A percentile compares a stretch with the other conserved stretches of the same genome.
Evolutionary conservation across 1,284 basidiomycete genomes (phyloP).

Genomic region (Boletus sp.): DNA sequence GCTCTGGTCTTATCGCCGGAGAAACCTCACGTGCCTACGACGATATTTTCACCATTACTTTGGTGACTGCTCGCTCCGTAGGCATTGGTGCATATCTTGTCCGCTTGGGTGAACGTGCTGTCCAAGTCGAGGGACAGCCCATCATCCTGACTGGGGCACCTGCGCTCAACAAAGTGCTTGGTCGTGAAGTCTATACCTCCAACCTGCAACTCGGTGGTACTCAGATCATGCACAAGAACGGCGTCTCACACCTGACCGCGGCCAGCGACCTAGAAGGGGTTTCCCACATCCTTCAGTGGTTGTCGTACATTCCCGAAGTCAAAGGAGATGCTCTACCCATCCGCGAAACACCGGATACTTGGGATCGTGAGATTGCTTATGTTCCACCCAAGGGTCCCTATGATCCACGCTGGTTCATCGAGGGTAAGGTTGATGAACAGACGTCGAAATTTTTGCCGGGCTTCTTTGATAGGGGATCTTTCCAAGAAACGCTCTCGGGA

Average conservation of each 20-base stretch:
- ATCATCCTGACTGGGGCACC: conserved; percentile 98
- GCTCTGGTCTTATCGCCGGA: conserved; percentile 97
- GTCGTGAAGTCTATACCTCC: conserved; percentile 98
- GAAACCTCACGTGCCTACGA: conserved; percentile 98
- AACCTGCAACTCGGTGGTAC: conserved; percentile 99
- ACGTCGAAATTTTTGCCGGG: conserved; percentile 76
- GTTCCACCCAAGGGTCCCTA: conserved; percentile 91
- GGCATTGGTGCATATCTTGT: conserved; percentile 99
- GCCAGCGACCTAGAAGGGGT: conserved; percentile 94
- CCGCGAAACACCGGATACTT: conserved; percentile 67
- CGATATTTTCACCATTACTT: conserved; percentile 98
- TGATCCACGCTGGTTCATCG: conserved; percentile 97
- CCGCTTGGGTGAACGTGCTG: conserved; percentile 94
- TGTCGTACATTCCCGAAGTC: conserved; percentile 87
- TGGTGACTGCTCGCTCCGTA: conserved; percentile 97
- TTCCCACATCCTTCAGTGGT: conserved; percentile 89
- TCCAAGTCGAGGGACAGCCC: conserved; percentile 98
- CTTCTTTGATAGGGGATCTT: conserved; percentile 96
- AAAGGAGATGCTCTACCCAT: conserved; percentile 79
- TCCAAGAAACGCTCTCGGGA: conserved; percentile 93
- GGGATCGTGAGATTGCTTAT: conserved; percentile 94
- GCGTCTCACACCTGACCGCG: conserved; percentile 95
- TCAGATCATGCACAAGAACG: conserved; percentile 99
- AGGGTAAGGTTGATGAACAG: conserved; percentile 86
- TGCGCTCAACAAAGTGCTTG: conserved; percentile 98